Conservation (phyloP, 495 filamentous ascomycete species). For the Talaromyces borbonicus region DNA sequence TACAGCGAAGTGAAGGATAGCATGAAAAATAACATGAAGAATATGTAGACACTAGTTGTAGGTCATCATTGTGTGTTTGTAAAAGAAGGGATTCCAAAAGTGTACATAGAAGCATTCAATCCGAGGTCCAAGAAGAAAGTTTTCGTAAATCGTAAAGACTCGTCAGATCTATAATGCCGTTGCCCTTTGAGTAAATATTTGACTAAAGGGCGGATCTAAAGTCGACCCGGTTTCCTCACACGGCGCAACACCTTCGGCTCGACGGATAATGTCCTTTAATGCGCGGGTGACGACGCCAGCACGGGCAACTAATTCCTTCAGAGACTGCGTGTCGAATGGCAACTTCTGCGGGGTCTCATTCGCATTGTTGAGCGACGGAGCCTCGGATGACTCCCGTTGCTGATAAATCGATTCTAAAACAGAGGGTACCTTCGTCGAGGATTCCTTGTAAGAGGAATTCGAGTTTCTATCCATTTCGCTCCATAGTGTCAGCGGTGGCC, state of each 20-base stretch:
- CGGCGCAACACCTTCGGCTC: conserved; percentile 62
- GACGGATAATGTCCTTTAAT: conserved; percentile 66
- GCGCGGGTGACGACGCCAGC: conserved; percentile 66
- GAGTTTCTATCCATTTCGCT: conserved; percentile 13
- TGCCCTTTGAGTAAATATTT: conserved; percentile 34
- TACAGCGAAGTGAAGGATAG: too few species aligned
- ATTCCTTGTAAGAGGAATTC: conserved; percentile 27
- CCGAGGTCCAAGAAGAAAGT: background rate
- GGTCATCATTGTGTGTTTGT: too few species aligned
- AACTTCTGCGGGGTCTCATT: conserved; percentile 59
- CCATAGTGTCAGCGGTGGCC: conserved; percentile 16
- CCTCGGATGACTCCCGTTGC: conserved; percentile 44
- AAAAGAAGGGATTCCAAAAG: too few species aligned
- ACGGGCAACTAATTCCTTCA: conserved; percentile 77
- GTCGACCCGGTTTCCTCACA: conserved; percentile 37
- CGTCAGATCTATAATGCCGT: conserved; percentile 8
- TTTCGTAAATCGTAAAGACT: too few species aligned
- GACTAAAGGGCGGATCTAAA: conserved; percentile 34
- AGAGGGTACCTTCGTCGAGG: conserved; percentile 57
- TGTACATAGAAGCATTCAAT: background rate
- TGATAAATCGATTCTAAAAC: conserved; percentile 80
- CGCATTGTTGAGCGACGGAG: conserved; percentile 29
- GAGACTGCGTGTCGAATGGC: conserved; percentile 83
- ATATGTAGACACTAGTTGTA: too few species aligned
- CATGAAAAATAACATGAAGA: background rate